Evolutionary conservation across 2,329 filamentous ascomycete genomes (phyloP).

Genomic region (Fonsecaea erecta): DNA sequence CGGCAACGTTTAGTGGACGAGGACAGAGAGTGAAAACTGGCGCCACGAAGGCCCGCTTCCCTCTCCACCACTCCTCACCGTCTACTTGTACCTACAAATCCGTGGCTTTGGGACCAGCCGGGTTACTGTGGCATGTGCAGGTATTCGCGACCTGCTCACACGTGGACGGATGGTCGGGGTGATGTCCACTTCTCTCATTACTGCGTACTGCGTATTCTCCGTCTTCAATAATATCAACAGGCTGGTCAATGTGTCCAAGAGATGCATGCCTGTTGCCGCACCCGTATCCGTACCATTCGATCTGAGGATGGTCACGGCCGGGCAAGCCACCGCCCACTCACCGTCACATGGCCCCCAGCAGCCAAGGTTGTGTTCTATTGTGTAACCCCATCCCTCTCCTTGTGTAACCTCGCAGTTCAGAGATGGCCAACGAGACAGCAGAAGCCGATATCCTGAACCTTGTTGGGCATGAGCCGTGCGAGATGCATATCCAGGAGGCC

Average conservation of each 20-base stretch:
- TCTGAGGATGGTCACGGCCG: not conserved
- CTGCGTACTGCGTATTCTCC: too few relatives aligned
- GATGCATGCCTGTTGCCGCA: too few relatives aligned
- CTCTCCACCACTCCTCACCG: not conserved
- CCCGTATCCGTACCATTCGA: not conserved
- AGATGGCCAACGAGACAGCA: not conserved
- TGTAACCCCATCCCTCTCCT: slow-evolving; percentile 8
- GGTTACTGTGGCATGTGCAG: not conserved
- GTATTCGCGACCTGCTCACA: not conserved
- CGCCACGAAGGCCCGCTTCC: not conserved
- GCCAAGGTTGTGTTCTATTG: not conserved
- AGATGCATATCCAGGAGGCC: not conserved
- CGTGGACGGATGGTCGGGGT: not conserved
- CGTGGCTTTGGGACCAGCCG: not conserved
- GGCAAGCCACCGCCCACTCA: not conserved
- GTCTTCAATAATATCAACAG: not conserved
- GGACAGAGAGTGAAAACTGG: not conserved
- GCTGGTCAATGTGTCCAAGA: not conserved
- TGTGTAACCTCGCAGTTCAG: not conserved
- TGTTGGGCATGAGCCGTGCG: not conserved
- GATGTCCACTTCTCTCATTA: not conserved
- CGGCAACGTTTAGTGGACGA: not conserved
- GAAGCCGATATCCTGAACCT: not conserved
- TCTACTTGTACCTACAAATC: not conserved
- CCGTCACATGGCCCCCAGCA: not conserved